Evolutionary conservation across 345 rosid genomes (phyloP).

Genomic region (Alliaria petiolata): DNA sequence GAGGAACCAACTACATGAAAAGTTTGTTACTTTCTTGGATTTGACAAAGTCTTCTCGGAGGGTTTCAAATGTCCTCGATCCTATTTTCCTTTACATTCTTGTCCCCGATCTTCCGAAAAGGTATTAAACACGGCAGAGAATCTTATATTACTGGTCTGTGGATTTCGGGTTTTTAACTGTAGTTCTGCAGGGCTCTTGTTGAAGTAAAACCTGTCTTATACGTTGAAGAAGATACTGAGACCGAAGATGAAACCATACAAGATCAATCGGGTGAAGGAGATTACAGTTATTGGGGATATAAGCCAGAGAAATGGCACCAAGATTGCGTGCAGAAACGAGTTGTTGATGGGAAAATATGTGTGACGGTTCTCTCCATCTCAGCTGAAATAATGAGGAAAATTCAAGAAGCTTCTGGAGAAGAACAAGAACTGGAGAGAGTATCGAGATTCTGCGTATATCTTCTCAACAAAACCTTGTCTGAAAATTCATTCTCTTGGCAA

Average conservation of each 20-base stretch:
- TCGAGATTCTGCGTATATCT: constrained; percentile 69
- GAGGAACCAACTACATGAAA: constrained; percentile 57
- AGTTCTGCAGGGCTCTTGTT: constrained; percentile 66
- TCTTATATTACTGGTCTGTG: not conserved
- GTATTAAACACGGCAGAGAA: constrained; percentile 25
- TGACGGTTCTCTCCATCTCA: constrained; percentile 56
- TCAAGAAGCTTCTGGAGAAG: constrained; percentile 25
- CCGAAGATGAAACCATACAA: constrained; percentile 19
- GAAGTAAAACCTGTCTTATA: constrained; percentile 87
- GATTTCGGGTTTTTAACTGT: not conserved
- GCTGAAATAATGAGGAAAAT: constrained; percentile 41
- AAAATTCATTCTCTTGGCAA: constrained; percentile 64
- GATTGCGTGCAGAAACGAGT: constrained; percentile 70
- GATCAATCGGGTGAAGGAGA: constrained; percentile 23
- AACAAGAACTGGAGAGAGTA: constrained; percentile 42
- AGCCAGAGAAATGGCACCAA: constrained; percentile 75
- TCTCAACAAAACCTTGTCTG: constrained; percentile 56
- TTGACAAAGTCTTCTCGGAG: constrained; percentile 38
- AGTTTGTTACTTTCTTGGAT: constrained; percentile 46
- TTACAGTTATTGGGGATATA: constrained; percentile 48
- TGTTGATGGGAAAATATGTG: constrained; percentile 58
- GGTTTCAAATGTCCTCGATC: constrained; percentile 39
- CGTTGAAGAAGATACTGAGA: constrained; percentile 45
- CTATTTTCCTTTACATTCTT: constrained; percentile 61
- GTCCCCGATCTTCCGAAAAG: constrained; percentile 95